phyloP scores from a whole-genome alignment of 768 basidiomycete species.

The Baorangia bicolor region DNA sequence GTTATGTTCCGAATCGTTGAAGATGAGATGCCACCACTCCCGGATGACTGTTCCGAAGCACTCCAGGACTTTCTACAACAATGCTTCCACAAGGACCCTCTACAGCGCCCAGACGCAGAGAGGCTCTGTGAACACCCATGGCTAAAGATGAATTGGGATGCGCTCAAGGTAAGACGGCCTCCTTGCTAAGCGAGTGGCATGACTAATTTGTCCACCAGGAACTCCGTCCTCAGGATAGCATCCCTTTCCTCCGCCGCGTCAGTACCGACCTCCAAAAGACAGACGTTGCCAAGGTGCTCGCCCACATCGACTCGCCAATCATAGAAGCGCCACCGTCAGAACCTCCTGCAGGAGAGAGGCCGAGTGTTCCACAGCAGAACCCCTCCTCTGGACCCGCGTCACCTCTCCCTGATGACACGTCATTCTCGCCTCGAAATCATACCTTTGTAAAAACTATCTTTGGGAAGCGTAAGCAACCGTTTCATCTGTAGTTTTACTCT shows the following conservation, averaged over 20 bases:
- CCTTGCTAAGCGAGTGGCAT: background rate
- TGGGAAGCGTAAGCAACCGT: conserved; percentile 70
- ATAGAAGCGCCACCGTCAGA: conserved; percentile 45
- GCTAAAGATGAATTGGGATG: conserved; percentile 78
- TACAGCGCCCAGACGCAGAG: conserved; percentile 79
- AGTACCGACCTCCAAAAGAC: conserved; percentile 81
- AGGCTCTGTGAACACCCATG: conserved; percentile 87
- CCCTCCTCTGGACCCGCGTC: conserved; percentile 37
- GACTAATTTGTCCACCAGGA: conserved; percentile 44
- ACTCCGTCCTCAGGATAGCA: conserved; percentile 88
- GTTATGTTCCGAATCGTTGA: conserved; percentile 99
- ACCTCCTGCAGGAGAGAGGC: conserved; percentile 41
- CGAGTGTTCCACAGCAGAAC: conserved; percentile 38
- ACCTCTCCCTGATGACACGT: conserved; percentile 32
- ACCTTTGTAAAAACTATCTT: conserved; percentile 91
- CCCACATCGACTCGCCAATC: conserved; percentile 36
- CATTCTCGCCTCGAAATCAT: conserved; percentile 67
- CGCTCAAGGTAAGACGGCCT: conserved; percentile 59
- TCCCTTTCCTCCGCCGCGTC: conserved; percentile 91
- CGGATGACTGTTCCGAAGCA: conserved; percentile 72
- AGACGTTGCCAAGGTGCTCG: conserved; percentile 55
- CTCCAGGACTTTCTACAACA: conserved; percentile 77
- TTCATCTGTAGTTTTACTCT: background rate
- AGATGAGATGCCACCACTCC: conserved; percentile 84
- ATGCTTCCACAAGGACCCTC: conserved; percentile 91